A percentile compares a stretch with the other conserved stretches of the same genome.
Evolutionary conservation across 306 rosid species (phyloP).

Genomic region (Pterocarpus santalinus): DNA sequence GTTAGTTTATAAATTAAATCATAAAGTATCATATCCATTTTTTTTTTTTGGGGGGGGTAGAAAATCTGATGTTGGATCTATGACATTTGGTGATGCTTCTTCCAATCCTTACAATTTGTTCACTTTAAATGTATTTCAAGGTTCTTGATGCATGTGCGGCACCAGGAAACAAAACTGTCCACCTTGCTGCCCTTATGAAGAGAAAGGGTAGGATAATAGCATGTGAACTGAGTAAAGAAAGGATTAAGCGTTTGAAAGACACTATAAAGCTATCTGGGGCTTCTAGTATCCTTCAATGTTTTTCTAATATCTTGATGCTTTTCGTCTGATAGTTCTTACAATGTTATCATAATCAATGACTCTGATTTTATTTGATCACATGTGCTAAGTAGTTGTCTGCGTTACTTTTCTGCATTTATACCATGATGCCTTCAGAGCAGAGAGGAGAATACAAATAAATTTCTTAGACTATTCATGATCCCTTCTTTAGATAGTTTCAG

Average conservation of each 20-base stretch:
- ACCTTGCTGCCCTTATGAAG: constrained; percentile 90
- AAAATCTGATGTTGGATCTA: not conserved
- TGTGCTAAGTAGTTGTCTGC: constrained; percentile 13
- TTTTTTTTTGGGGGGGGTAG: not conserved
- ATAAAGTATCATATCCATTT: not conserved
- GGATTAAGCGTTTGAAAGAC: constrained; percentile 74
- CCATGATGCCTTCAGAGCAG: not conserved
- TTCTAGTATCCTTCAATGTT: constrained; percentile 70
- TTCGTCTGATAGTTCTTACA: constrained; percentile 27
- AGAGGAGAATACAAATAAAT: not conserved
- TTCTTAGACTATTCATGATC: not conserved
- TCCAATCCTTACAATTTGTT: constrained; percentile 24
- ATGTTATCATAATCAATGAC: not conserved
- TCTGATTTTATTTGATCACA: constrained; percentile 8
- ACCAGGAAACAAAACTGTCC: constrained; percentile 97
- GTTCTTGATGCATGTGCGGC: constrained; percentile 97
- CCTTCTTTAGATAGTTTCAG: not conserved
- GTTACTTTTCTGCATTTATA: constrained; percentile 18
- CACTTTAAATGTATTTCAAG: constrained; percentile 61
- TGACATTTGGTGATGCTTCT: not conserved
- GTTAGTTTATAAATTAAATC: not conserved
- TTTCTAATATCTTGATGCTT: constrained; percentile 5
- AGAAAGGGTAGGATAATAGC: constrained; percentile 81
- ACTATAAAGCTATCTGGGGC: constrained; percentile 89
- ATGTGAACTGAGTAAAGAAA: constrained; percentile 77